Base-by-base conservation (phyloP, 768 basidiomycete species). In the Suillus americanus region DNA sequence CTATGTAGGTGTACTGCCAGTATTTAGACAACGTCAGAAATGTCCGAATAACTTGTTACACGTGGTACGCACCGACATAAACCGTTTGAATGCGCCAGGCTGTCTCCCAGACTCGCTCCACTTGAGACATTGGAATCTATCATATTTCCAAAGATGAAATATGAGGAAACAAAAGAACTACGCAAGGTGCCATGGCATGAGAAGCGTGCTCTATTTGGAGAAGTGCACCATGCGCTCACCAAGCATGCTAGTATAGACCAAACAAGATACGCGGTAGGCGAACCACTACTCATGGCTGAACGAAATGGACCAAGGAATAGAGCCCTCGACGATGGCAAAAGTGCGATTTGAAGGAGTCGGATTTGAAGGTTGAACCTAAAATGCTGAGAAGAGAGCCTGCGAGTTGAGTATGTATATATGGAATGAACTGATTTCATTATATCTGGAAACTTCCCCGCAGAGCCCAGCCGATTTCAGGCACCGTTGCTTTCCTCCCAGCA, bases 61-160 rank as follows among this genome's bases (percentile, higher is more conserved):
- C 59, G 33, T 38, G 4, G 33, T n/a, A 81, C 87, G 72, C 72
- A 92, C 90, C n/a, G 90, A 94, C 92, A 94, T 94, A 72, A 94
- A 83, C 60, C 93, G 83, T 78, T 90, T 93, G 84, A 94, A 94
- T 14, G 92, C 87, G 63, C 92, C 92, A 63, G 89, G 90, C 73
- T 91, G 90, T 61, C 90, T 82, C 40, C 90, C 90, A 16, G 87
- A 82, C 72, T 86, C 67, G 56, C 48, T 82, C 90, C 91, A 92
- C 75, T 79, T 83, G 54, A 92, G 75, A 75, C 92, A 92, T 66
- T 86, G 82, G 75, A 92, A 90, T 65, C 77, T 82, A 77, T 94
- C 92, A 70, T 92, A 94, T 66, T 79, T 80, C 89, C 90, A 94
- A n/a, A 94, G 82, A 74, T 94, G 92, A 69, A 84, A 79, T 55